These are phyloP conservation scores for Cetraspora pellucida DNA, from an alignment of 192 early-diverging fungal species.

Conservation along the genomic window DNA sequence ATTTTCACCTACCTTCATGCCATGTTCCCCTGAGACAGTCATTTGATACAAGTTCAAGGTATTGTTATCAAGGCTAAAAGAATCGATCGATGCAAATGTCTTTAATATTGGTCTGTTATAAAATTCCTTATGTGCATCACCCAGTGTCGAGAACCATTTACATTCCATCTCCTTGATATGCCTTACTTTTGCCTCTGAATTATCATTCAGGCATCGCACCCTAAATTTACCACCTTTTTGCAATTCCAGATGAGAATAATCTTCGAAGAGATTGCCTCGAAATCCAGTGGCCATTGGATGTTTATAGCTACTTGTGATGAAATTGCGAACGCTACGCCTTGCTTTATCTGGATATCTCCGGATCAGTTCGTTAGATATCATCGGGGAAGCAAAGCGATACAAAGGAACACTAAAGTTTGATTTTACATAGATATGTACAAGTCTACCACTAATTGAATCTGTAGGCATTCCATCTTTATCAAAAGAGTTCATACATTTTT, in stretches of 20 bases:
- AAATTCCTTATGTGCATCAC: not conserved
- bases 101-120: conserved; percentile 27
- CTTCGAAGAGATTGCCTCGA: conserved; percentile 12
- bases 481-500: conserved; percentile 13
- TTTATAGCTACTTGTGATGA: not conserved
- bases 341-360: not conserved
- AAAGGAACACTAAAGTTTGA: not conserved
- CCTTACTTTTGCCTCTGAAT: not conserved
- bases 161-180: not conserved
- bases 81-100: no score
- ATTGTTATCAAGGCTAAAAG: no score
- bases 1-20: conserved; percentile 17
- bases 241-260: conserved; percentile 1
- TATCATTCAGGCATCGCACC: not conserved
- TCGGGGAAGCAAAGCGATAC: conserved; percentile 7
- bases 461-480: conserved; percentile 6
- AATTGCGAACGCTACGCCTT: not conserved
- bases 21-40: conserved; percentile 9
- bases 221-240: conserved; percentile 2
- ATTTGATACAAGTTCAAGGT: conserved; percentile 13
- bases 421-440: conserved; percentile 5
- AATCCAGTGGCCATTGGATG: not conserved
- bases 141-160: conserved; percentile 9
- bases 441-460: not conserved
- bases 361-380: not conserved